Percentiles rank a stretch among this genome's conserved stretches.
These are phyloP conservation scores for Anisodus tanguticus DNA, from an alignment of 257 asterid species.

Conservation along the genomic window DNA sequence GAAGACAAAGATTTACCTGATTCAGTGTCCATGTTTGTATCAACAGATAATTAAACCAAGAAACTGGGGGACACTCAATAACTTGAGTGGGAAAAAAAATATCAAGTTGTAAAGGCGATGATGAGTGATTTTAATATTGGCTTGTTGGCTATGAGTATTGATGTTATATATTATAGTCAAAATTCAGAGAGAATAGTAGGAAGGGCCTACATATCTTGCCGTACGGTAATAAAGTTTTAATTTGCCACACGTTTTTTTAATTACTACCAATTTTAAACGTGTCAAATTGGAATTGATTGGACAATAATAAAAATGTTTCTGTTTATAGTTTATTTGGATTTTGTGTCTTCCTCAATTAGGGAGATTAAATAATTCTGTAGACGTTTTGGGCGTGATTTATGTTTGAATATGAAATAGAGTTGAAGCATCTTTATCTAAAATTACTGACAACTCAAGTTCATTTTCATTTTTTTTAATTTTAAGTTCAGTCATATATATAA, in stretches of 20 bases:
- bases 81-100: neutral
- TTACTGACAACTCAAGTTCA: too few relatives aligned
- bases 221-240: neutral
- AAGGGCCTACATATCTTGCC: neutral
- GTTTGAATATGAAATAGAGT: too few relatives aligned
- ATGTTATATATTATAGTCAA: neutral
- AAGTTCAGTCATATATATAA: too few relatives aligned
- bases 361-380: too few relatives aligned
- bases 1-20: constrained; percentile 18
- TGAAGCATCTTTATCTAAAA: too few relatives aligned
- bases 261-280: neutral
- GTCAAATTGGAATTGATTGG: neutral
- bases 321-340: neutral
- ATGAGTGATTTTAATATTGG: neutral
- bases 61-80: neutral
- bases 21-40: constrained; percentile 25
- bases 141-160: neutral
- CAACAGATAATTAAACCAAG: neutral
- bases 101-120: neutral
- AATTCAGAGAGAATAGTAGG: neutral
- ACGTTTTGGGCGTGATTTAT: too few relatives aligned
- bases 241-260: neutral
- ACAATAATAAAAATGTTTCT: neutral
- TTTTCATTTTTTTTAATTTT: too few relatives aligned
- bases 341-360: neutral